These are phyloP conservation scores for Xerocomellus dryophilus DNA, from an alignment of 768 basidiomycete species.

Conservation along the genomic window DNA sequence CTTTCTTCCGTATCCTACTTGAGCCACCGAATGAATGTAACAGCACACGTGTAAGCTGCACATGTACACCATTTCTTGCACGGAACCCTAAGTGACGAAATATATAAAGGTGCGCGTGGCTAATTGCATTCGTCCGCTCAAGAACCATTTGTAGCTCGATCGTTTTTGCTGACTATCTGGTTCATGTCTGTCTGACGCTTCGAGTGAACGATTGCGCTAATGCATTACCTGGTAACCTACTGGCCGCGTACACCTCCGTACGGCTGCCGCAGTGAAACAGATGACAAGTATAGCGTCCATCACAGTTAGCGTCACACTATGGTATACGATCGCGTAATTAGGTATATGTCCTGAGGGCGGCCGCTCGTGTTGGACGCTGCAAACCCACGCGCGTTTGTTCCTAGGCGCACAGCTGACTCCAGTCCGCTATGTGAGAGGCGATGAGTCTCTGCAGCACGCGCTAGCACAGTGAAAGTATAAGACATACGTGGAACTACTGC, in stretches of 20 bases:
- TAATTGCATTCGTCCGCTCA: too few relatives aligned
- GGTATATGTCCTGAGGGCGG: too few relatives aligned
- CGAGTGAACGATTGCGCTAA: not conserved
- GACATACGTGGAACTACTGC: constrained; percentile 22
- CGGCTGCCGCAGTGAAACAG: not conserved
- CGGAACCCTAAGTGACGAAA: not conserved
- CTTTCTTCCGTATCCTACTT: not conserved
- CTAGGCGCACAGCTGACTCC: constrained; percentile 12
- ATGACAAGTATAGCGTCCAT: not conserved
- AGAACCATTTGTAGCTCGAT: too few relatives aligned
- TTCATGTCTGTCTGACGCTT: too few relatives aligned
- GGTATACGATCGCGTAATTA: too few relatives aligned
- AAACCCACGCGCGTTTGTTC: not conserved
- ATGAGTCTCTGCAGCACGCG: constrained; percentile 7
- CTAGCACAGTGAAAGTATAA: too few relatives aligned
- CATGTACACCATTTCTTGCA: not conserved
- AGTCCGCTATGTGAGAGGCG: constrained; percentile 6
- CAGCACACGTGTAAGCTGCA: not conserved
- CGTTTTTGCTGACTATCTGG: too few relatives aligned
- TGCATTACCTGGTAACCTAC: too few relatives aligned
- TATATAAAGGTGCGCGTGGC: not conserved
- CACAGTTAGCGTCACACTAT: too few relatives aligned
- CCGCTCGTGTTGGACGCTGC: too few relatives aligned
- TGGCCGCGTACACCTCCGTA: not conserved
- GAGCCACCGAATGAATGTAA: not conserved